phyloP scores from a whole-genome alignment of 345 rosid species.

The Populus davidiana region DNA sequence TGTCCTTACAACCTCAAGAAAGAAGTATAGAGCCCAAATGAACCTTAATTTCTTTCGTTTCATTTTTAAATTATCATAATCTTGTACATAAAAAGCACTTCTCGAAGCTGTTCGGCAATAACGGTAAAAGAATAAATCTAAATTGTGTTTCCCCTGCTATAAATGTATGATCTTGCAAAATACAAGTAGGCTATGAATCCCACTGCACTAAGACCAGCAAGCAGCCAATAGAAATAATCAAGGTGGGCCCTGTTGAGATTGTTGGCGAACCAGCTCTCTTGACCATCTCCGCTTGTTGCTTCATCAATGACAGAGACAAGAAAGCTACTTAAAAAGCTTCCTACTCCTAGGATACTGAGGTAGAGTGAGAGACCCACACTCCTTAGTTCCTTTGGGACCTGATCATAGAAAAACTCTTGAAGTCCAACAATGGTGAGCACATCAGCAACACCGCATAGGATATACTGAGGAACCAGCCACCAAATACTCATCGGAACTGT shows the following conservation, averaged over 20 bases:
- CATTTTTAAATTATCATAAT: too few relatives aligned
- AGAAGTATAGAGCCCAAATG: too few relatives aligned
- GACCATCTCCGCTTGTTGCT: not conserved
- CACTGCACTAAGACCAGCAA: not conserved
- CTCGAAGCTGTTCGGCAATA: too few relatives aligned
- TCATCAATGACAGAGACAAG: not conserved
- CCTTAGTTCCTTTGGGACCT: conserved; percentile 5
- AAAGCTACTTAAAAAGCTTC: conserved; percentile 6
- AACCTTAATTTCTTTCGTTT: too few relatives aligned
- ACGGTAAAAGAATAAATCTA: too few relatives aligned
- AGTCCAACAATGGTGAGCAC: not conserved
- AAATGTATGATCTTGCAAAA: not conserved
- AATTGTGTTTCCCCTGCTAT: not conserved
- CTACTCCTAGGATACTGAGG: not conserved
- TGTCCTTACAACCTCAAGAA: too few relatives aligned
- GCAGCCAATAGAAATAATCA: conserved; percentile 11
- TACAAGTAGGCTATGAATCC: not conserved
- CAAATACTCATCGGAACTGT: not conserved
- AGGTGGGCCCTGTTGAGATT: conserved; percentile 4
- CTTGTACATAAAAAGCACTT: too few relatives aligned
- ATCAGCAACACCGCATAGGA: not conserved
- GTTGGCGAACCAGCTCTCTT: conserved; percentile 3
- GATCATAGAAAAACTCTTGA: conserved; percentile 9
- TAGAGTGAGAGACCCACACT: conserved; percentile 4
- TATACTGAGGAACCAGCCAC: conserved; percentile 1